A percentile compares a stretch with the other conserved stretches of the same genome.
Evolutionary conservation across 495 filamentous ascomycete species (phyloP).

Genomic region (Amniculicola lignicola): DNA sequence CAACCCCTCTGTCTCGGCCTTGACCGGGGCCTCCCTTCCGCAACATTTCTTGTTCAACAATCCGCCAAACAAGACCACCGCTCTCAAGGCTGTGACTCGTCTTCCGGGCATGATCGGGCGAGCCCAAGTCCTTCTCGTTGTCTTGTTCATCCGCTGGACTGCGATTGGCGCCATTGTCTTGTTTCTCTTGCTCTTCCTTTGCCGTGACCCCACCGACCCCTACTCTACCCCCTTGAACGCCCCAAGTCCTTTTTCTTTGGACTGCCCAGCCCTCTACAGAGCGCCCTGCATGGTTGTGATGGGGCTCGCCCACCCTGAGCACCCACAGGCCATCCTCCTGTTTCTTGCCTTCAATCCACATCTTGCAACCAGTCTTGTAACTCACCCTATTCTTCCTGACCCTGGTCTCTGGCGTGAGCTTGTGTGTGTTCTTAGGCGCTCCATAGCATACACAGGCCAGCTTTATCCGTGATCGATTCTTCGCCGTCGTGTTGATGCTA

Average conservation of each 20-base stretch:
- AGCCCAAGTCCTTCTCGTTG: neutral
- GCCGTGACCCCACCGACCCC: constrained; percentile 32
- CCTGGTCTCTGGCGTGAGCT: constrained; percentile 34
- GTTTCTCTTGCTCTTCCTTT: constrained; percentile 24
- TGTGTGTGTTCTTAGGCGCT: constrained; percentile 33
- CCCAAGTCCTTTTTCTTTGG: constrained; percentile 35
- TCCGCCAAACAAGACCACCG: constrained; percentile 27
- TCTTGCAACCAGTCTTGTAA: constrained; percentile 33
- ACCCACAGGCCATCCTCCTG: constrained; percentile 27
- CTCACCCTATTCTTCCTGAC: constrained; percentile 32
- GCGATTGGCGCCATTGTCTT: neutral
- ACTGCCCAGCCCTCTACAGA: constrained; percentile 24
- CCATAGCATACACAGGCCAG: constrained; percentile 36
- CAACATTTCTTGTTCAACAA: constrained; percentile 34
- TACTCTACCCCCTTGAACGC: constrained; percentile 18
- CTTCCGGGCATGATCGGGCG: neutral
- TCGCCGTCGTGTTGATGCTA: constrained; percentile 33
- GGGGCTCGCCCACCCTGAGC: constrained; percentile 22
- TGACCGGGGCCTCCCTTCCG: constrained; percentile 25
- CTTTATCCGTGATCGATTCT: constrained; percentile 30
- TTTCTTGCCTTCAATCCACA: constrained; percentile 36
- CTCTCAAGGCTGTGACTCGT: constrained; percentile 15
- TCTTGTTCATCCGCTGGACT: neutral
- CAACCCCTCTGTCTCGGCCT: constrained; percentile 29
- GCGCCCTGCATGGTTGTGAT: constrained; percentile 32